These are phyloP conservation scores for Puccinia polysora DNA, from an alignment of 1,284 basidiomycete species.

Conservation along the genomic window DNA sequence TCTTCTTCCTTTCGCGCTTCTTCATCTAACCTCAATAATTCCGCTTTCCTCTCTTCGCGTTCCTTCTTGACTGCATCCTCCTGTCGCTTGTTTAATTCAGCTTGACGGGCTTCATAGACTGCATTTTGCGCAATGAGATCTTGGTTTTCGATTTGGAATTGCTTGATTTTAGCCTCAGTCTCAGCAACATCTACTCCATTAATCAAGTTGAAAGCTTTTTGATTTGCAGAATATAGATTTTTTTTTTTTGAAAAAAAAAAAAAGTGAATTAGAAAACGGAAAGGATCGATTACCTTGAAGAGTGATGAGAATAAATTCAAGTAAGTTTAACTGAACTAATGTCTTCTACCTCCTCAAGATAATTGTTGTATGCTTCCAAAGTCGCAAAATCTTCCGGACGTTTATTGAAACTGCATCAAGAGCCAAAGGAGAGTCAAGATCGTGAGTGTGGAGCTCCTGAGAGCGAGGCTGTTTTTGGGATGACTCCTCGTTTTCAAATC, in stretches of 20 bases:
- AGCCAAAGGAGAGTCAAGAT: neutral
- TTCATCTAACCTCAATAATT: conserved; percentile 37
- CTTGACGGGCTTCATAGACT: conserved; percentile 70
- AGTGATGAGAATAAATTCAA: neutral
- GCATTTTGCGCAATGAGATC: conserved; percentile 71
- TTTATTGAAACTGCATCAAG: conserved; percentile 75
- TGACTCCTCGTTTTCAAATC: no score
- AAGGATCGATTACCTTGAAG: neutral
- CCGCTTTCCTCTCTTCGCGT: conserved; percentile 35
- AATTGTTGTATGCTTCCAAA: conserved; percentile 84
- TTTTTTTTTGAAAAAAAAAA: no score
- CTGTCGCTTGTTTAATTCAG: conserved; percentile 65
- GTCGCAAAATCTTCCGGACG: conserved; percentile 80
- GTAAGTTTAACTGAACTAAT: conserved; percentile 69
- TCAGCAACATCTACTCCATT: conserved; percentile 78
- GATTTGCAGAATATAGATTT: no score
- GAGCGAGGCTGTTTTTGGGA: no score
- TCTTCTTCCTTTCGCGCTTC: conserved; percentile 36
- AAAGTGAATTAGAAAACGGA: conserved; percentile 10
- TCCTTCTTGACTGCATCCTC: conserved; percentile 59
- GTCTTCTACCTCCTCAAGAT: conserved; percentile 92
- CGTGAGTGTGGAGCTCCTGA: neutral
- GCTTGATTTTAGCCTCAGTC: conserved; percentile 76
- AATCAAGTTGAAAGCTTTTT: conserved; percentile 85
- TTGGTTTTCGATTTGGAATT: conserved; percentile 74